Evolutionary conservation across 148 eudicot genomes (phyloP).

Genomic region (Rhododendron ferrugineum): DNA sequence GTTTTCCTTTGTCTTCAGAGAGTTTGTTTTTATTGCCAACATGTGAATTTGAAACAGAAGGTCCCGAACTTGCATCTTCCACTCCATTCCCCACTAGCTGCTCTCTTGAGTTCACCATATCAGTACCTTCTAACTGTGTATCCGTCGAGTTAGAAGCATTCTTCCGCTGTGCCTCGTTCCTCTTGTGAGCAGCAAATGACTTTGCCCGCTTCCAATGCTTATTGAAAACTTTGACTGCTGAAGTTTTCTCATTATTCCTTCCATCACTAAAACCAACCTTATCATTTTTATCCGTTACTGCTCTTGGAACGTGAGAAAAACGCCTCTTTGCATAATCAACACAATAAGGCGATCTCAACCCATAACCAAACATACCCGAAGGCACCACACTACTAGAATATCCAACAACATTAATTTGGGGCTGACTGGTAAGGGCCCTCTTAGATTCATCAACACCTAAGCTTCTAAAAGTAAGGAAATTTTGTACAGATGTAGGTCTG

Average conservation of each 20-base stretch:
- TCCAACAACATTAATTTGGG: conserved; percentile 21
- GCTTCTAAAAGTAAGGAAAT: conserved; percentile 22
- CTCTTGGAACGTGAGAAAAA: conserved; percentile 41
- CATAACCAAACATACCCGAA: conserved; percentile 24
- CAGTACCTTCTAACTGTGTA: conserved; percentile 24
- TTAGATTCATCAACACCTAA: conserved; percentile 16
- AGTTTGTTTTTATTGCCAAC: conserved; percentile 19
- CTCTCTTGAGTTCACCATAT: conserved; percentile 27
- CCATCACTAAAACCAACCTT: conserved; percentile 20
- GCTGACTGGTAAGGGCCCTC: conserved; percentile 24
- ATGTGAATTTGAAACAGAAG: conserved; percentile 21
- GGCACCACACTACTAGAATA: conserved; percentile 19
- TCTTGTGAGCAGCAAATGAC: conserved; percentile 24
- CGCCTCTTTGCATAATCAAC: conserved; percentile 34
- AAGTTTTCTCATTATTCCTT: conserved; percentile 12
- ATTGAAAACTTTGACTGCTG: conserved; percentile 20
- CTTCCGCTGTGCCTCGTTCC: conserved; percentile 14
- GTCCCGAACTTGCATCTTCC: conserved; percentile 18
- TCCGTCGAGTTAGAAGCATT: conserved; percentile 19
- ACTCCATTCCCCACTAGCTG: conserved; percentile 25
- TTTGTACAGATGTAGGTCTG: conserved; percentile 13
- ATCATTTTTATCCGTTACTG: conserved; percentile 19
- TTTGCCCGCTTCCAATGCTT: conserved; percentile 31
- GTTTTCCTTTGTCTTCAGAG: conserved; percentile 34
- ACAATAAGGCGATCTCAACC: conserved; percentile 19